phyloP scores from a whole-genome alignment of 1,284 basidiomycete genomes.

The Grifola frondosa region DNA sequence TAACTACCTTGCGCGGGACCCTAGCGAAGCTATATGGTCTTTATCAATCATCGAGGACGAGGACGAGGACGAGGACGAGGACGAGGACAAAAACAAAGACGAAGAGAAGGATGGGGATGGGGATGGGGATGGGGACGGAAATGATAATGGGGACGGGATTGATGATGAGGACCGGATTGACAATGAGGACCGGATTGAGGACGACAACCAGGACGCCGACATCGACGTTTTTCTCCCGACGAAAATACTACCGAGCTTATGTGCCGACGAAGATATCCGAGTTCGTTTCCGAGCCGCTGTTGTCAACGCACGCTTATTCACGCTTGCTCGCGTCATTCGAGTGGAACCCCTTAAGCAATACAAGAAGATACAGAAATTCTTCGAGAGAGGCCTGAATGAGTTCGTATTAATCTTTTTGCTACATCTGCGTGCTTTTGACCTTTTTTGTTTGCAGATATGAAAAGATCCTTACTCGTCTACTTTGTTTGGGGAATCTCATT shows the following conservation, averaged over 20 bases:
- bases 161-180: no score
- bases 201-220: no score
- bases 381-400: constrained; percentile 47
- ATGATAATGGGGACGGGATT: constrained; percentile 31
- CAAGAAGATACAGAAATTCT: constrained; percentile 39
- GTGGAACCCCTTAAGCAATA: constrained; percentile 43
- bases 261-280: constrained; percentile 77
- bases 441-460: constrained; percentile 55
- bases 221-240: no score
- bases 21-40: constrained; percentile 51
- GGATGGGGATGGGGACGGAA: constrained; percentile 10
- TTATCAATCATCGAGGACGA: constrained; percentile 21
- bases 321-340: constrained; percentile 33
- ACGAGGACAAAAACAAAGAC: constrained; percentile 19
- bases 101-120: not conserved
- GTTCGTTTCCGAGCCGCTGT: constrained; percentile 79
- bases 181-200: no score
- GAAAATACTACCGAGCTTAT: constrained; percentile 50
- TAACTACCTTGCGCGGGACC: constrained; percentile 62
- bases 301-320: constrained; percentile 62
- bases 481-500: constrained; percentile 84
- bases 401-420: constrained; percentile 38
- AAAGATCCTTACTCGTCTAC: constrained; percentile 73
- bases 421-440: constrained; percentile 6
- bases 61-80: constrained; percentile 29